phyloP scores from a whole-genome alignment of 768 basidiomycete genomes.

The Suillus occidentalis region DNA sequence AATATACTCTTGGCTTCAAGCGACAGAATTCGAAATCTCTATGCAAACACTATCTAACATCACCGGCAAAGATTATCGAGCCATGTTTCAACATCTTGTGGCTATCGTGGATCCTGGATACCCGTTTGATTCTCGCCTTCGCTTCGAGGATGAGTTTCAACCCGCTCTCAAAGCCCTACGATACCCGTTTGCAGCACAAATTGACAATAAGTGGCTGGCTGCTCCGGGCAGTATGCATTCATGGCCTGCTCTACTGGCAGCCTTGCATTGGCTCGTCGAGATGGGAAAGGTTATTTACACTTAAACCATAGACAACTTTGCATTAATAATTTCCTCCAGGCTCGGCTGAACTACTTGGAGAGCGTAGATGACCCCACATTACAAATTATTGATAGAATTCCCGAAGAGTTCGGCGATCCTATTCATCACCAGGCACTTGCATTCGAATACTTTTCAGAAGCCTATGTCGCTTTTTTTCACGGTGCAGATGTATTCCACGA shows the following conservation, averaged over 20 bases:
- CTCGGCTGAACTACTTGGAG: conserved; percentile 46
- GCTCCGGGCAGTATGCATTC: conserved; percentile 88
- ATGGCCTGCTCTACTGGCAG: conserved; percentile 89
- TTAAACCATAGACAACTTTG: not conserved
- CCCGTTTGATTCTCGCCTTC: conserved; percentile 51
- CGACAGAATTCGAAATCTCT: conserved; percentile 64
- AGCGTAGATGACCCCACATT: conserved; percentile 64
- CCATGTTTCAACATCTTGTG: conserved; percentile 81
- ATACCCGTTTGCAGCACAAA: conserved; percentile 78
- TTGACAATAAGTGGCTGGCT: conserved; percentile 85
- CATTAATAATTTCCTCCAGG: conserved; percentile 21
- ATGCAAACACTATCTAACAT: conserved; percentile 73
- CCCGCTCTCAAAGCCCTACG: conserved; percentile 68
- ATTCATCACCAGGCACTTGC: conserved; percentile 75
- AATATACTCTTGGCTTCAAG: conserved; percentile 69
- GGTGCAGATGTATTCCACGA: conserved; percentile 68
- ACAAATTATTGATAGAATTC: conserved; percentile 58
- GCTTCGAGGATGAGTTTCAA: conserved; percentile 83
- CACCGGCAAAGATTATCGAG: conserved; percentile 82
- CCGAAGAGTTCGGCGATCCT: conserved; percentile 74
- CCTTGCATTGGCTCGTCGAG: conserved; percentile 91
- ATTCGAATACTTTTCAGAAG: conserved; percentile 68
- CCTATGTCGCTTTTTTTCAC: conserved; percentile 69
- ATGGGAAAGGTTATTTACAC: conserved; percentile 66
- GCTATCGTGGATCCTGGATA: conserved; percentile 68